These are phyloP conservation scores for Apiospora kogelbergensis DNA, from an alignment of 2,329 filamentous ascomycete species.

Conservation along the genomic window DNA sequence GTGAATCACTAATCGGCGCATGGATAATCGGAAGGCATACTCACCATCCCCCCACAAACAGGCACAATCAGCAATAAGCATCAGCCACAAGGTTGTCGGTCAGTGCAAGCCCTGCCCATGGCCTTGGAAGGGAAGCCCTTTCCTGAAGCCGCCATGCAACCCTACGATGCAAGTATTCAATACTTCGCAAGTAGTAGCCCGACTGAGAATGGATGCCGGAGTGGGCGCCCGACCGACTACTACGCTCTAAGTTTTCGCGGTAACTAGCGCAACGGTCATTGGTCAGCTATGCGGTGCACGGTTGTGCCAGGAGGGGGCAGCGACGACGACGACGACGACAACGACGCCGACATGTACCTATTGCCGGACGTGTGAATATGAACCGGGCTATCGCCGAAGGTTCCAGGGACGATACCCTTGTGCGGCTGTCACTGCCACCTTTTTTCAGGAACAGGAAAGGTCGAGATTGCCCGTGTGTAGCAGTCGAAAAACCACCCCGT, in stretches of 20 bases:
- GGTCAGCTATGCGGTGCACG: background rate
- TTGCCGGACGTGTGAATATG: background rate
- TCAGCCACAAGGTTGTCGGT: background rate
- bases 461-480: background rate
- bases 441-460: constrained; percentile 6
- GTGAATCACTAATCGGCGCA: background rate
- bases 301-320: background rate
- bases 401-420: background rate
- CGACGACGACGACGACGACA: background rate
- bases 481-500: background rate
- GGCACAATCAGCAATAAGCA: background rate
- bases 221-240: background rate
- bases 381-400: background rate
- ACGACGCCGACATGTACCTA: background rate
- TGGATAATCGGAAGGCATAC: background rate
- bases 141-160: constrained; percentile 3
- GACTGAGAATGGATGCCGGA: background rate
- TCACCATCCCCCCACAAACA: background rate
- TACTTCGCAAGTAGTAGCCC: background rate
- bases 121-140: background rate
- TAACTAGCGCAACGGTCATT: background rate
- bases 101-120: constrained; percentile 3
- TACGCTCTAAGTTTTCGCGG: background rate
- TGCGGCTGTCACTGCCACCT: background rate
- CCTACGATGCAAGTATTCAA: constrained; percentile 1